phyloP scores from a whole-genome alignment of 2,329 filamentous ascomycete genomes.

The Penicillium digitatum region DNA sequence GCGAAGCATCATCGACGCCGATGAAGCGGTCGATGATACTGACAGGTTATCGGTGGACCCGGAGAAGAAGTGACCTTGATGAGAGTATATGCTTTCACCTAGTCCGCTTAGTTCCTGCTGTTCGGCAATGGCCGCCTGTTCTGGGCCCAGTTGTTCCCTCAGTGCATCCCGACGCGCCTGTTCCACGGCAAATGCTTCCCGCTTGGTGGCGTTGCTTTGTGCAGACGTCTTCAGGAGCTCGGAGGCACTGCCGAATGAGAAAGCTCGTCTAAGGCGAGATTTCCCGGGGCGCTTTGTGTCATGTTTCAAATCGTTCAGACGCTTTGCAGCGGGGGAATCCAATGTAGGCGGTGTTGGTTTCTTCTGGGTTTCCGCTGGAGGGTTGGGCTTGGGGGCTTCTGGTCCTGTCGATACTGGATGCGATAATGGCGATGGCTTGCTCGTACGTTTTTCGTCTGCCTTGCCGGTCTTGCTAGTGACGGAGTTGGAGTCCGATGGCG shows the following conservation, averaged over 20 bases:
- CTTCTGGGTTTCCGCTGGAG: slow-evolving; percentile 20
- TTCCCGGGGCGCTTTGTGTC: slow-evolving; percentile 76
- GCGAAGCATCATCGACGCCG: slow-evolving; percentile 58
- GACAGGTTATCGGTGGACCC: slow-evolving; percentile 88
- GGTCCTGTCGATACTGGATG: slow-evolving; percentile 57
- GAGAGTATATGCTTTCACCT: slow-evolving; percentile 88
- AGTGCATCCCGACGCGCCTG: slow-evolving; percentile 64
- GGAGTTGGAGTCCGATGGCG: slow-evolving; percentile 19
- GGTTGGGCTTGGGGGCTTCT: slow-evolving; percentile 20
- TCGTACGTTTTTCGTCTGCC: slow-evolving; percentile 64
- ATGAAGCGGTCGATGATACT: slow-evolving; percentile 48
- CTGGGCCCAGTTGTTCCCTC: slow-evolving; percentile 71
- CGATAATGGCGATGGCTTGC: slow-evolving; percentile 69
- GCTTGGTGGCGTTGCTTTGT: slow-evolving; percentile 52
- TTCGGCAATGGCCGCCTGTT: slow-evolving; percentile 85
- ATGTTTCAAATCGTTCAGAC: slow-evolving; percentile 81
- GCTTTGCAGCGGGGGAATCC: slow-evolving; percentile 71
- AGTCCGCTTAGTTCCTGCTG: slow-evolving; percentile 90
- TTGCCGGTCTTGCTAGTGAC: slow-evolving; percentile 44
- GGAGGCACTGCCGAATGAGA: slow-evolving; percentile 93
- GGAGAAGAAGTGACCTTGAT: slow-evolving; percentile 75
- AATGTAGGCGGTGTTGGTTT: slow-evolving; percentile 32
- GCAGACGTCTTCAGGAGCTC: slow-evolving; percentile 75
- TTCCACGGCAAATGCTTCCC: slow-evolving; percentile 45
- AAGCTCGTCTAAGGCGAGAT: slow-evolving; percentile 78